These are phyloP conservation scores for Penicillium argentinense DNA, from an alignment of 495 filamentous ascomycete species.

Conservation along the genomic window DNA sequence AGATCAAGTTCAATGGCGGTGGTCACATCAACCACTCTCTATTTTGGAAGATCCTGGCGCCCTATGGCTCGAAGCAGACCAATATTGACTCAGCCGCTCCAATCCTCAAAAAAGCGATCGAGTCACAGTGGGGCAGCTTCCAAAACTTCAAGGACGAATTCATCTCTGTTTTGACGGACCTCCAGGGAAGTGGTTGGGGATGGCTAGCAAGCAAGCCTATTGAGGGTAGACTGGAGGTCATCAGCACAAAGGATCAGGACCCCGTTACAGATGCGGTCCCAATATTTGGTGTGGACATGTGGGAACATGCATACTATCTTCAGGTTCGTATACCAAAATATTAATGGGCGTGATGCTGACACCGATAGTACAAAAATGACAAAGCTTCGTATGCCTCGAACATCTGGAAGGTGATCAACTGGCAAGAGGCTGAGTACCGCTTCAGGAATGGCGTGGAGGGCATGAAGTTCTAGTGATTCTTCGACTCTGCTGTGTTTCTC, in stretches of 20 bases:
- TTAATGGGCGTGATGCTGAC: neutral
- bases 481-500: too few species aligned
- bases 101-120: constrained; percentile 57
- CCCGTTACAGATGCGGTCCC: constrained; percentile 75
- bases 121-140: constrained; percentile 67
- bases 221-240: constrained; percentile 66
- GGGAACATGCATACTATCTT: constrained; percentile 83
- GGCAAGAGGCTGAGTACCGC: constrained; percentile 84
- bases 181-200: constrained; percentile 94
- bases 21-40: constrained; percentile 91
- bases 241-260: constrained; percentile 84
- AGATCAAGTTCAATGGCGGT: constrained; percentile 94
- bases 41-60: constrained; percentile 89
- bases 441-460: constrained; percentile 46
- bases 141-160: constrained; percentile 69
- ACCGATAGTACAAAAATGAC: constrained; percentile 82
- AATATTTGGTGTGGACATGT: constrained; percentile 91
- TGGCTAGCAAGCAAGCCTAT: constrained; percentile 79
- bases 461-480: constrained; percentile 29
- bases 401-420: constrained; percentile 96
- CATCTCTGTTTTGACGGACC: constrained; percentile 68
- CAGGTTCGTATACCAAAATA: too few species aligned
- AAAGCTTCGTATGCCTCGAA: constrained; percentile 93
- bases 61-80: constrained; percentile 61
- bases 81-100: constrained; percentile 60